A percentile compares a stretch with the other conserved stretches of the same genome.
phyloP scores from a whole-genome alignment of 371 early-diverging fungal genomes.

The Mucor irregularis region DNA sequence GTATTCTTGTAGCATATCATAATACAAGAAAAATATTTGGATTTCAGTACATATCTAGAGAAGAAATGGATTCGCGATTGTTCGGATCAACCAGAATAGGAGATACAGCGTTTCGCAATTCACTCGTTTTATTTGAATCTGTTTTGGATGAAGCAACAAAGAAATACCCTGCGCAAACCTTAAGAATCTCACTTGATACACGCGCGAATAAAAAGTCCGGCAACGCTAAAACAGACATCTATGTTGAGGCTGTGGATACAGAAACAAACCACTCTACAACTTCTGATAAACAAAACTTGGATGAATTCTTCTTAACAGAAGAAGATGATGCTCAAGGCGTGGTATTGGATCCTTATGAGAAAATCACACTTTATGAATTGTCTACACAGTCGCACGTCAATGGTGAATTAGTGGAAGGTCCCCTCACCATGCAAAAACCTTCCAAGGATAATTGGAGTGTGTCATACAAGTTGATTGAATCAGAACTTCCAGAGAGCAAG shows the following conservation, averaged over 20 bases:
- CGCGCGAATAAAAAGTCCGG: slow-evolving; percentile 1
- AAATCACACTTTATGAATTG: slow-evolving; percentile 26
- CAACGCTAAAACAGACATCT: slow-evolving; percentile 38
- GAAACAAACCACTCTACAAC: not conserved
- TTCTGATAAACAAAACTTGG: not conserved
- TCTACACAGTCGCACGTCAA: slow-evolving; percentile 27
- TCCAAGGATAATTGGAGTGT: slow-evolving; percentile 24
- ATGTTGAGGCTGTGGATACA: slow-evolving; percentile 37
- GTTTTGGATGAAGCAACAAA: slow-evolving; percentile 65
- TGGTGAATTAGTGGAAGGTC: slow-evolving; percentile 8
- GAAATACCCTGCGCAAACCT: slow-evolving; percentile 59
- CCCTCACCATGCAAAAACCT: slow-evolving; percentile 11
- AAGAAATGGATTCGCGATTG: slow-evolving; percentile 85
- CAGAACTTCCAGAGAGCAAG: not conserved
- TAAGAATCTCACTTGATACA: slow-evolving; percentile 48
- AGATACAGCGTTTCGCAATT: slow-evolving; percentile 67
- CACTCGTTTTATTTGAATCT: slow-evolving; percentile 61
- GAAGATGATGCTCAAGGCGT: not conserved
- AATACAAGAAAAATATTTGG: slow-evolving; percentile 91
- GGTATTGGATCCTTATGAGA: slow-evolving; percentile 15
- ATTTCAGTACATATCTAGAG: slow-evolving; percentile 89
- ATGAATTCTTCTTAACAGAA: slow-evolving; percentile 2
- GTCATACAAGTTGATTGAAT: slow-evolving; percentile 13
- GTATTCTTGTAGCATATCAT: slow-evolving; percentile 92
- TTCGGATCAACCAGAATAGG: slow-evolving; percentile 80